Evolutionary conservation across 2,329 filamentous ascomycete species (phyloP), one percentile per base, ranked within the genome.

Genomic region (Cytospora paraplurivora): DNA sequence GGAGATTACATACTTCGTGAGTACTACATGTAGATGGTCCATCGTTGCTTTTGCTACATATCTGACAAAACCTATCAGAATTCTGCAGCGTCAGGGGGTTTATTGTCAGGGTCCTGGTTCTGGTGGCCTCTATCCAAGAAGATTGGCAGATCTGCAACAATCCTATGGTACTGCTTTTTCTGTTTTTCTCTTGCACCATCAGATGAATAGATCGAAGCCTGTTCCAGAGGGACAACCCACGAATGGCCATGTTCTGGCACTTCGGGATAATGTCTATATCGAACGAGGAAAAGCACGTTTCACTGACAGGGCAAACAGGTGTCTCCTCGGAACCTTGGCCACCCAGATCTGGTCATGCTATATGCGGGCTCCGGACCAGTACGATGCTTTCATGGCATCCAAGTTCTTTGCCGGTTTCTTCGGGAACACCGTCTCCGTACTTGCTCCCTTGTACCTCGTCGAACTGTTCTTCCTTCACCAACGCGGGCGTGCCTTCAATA

Each of bases 401-500:
- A 73, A 76, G 21, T 72, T 76, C n/a, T 72, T 78, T 62, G 68
- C 73, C 0, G 76, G 76, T n/a, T 72, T 78, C 65, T 77, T 76
- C 57, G 77, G 78, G 27, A 72, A 73, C 13, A 69, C 77, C 13
- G 71, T 76, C 44, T 71, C 74, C 59, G 69, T 77, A 35, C 71
- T 80, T 51, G 77, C 77, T 19, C 72, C 76, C 21, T 69, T 75
- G 44, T 73, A 76, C 38, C 73, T 80, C 27, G 74, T 76, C n/a
- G 77, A 79, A 57, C 49, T 78, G 58, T 79, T 78, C 67, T 79
- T 78, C 67, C 67, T 79, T 37, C 77, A 79, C 58, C 75, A 79
- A 66, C 74, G 77, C 19, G 77, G 77, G 8, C 69, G 74, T 38
- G 75, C 75, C 8, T 78, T 79, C 56, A 76, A 73, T 0, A 67